phyloP scores from a whole-genome alignment of 2,329 filamentous ascomycete species.

The Pseudocercospora pini-densiflorae region DNA sequence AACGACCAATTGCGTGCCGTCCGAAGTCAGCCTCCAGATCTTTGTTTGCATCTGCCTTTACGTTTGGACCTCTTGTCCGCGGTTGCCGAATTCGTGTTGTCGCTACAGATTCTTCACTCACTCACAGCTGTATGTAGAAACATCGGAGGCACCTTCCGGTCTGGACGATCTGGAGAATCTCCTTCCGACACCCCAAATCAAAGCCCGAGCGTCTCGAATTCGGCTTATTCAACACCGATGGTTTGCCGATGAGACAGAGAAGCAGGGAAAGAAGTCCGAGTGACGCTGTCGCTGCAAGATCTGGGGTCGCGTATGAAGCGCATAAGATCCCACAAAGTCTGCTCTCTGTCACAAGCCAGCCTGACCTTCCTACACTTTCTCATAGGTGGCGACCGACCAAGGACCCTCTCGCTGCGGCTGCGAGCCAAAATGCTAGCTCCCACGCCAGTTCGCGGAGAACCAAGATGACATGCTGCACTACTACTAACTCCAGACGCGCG shows the following conservation, averaged over 20 bases:
- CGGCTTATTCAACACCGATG: conserved; percentile 2
- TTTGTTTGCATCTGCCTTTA: not conserved
- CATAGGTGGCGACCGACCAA: not conserved
- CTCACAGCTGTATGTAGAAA: not conserved
- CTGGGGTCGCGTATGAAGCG: not conserved
- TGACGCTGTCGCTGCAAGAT: not conserved
- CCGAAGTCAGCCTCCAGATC: not conserved
- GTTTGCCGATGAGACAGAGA: not conserved
- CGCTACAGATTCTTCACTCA: not conserved
- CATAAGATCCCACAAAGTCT: not conserved
- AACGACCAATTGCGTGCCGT: not conserved
- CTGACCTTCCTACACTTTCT: not conserved
- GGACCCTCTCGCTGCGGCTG: not conserved
- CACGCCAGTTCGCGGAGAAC: conserved; percentile 4
- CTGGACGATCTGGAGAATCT: not conserved
- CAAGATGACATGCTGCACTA: conserved; percentile 8
- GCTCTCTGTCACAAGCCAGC: not conserved
- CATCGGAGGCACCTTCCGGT: not conserved
- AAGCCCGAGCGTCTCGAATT: conserved; percentile 1
- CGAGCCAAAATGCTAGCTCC: conserved; percentile 1
- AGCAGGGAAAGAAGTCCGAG: not conserved
- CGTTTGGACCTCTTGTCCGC: not conserved
- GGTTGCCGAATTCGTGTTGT: too few species aligned
- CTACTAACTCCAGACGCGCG: not conserved
- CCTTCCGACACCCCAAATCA: not conserved